Evolutionary conservation across 352 stramenopile genomes (phyloP).

Genomic region (Peronospora belbahrii): DNA sequence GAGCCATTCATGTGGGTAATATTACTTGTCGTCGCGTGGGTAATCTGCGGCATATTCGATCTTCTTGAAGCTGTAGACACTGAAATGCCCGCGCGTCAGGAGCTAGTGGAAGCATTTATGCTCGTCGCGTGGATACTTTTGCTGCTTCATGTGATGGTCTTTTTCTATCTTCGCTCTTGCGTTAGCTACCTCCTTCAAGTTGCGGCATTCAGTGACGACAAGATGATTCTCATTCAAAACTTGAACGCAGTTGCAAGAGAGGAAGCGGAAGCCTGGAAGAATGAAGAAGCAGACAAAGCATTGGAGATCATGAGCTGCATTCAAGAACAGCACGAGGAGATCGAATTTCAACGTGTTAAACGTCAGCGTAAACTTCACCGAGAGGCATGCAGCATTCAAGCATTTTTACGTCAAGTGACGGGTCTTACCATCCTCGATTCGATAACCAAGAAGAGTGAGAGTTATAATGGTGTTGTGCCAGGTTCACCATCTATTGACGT

Average conservation of each 20-base stretch:
- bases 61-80: conserved; percentile 9
- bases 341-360: background rate
- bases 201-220: conserved; percentile 23
- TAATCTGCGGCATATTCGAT: conserved; percentile 17
- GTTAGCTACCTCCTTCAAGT: conserved; percentile 24
- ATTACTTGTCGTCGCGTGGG: conserved; percentile 39
- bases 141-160: conserved; percentile 25
- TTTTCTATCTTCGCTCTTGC: conserved; percentile 34
- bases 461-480: conserved; percentile 8
- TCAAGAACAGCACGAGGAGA: conserved; percentile 21
- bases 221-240: conserved; percentile 3
- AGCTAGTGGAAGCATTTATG: conserved; percentile 30
- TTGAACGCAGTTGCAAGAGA: conserved; percentile 15
- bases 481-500: conserved; percentile 11
- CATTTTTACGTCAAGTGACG: background rate
- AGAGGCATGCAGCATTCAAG: background rate
- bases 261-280: conserved; percentile 10
- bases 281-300: conserved; percentile 17
- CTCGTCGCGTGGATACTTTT: conserved; percentile 31
- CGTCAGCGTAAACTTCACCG: background rate
- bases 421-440: background rate
- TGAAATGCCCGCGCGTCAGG: conserved; percentile 13
- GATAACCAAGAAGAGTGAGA: background rate
- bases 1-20: conserved; percentile 59
- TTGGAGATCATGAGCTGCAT: conserved; percentile 15